Base-by-base conservation (phyloP, 1,139 yeast species). In the Taiozyma sp. region DNA sequence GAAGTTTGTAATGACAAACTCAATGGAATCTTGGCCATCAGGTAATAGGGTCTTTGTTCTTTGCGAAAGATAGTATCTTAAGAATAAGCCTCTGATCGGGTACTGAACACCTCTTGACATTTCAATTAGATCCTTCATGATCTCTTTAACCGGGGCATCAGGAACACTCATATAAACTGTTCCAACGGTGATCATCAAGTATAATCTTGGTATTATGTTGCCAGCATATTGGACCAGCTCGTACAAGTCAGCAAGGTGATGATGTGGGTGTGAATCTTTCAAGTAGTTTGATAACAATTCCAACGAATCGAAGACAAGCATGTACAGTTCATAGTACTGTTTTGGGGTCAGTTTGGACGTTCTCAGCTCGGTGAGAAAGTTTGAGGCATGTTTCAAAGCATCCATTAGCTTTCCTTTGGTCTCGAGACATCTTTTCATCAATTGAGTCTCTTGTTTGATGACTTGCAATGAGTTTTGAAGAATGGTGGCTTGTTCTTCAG, bases 31-130 rank as follows among this genome's bases (percentile, higher is more conserved):
- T 14, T 55, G 57, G 65, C 30, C 67, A 56, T 60, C 66, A 2
- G 92, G 90, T 49, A 88, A 69, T 53, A 87, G 72, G 61, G 84
- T 86, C 60, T 91, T 87, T 22, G 91, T 86, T 56, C 92, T 76
- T 66, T 93, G 98, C 6, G 93, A 83, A 46, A 93, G 73, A 66
- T 90, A 93, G 71, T 93, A 92, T 50, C 99, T 75, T 62, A 95
- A 72, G 67, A 93, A 93, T 55, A 93, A 72, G 1, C 99, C 99
- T 55, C 93, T 74, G 38, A 90, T 81, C 0, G 99, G 99, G 65
- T 90, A 95, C 69, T 93, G 99, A 2, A 92, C 96, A n/a, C 98
- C 99, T 44, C 96, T 80, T 58, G 96, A 87, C 99, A 93, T 93
- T 68, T 95, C 99, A 66, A 93, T 85, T 96, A 95, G 86, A 66